These are phyloP conservation scores for Lotmaria passim DNA, from an alignment of 208 protist species.

Conservation along the genomic window DNA sequence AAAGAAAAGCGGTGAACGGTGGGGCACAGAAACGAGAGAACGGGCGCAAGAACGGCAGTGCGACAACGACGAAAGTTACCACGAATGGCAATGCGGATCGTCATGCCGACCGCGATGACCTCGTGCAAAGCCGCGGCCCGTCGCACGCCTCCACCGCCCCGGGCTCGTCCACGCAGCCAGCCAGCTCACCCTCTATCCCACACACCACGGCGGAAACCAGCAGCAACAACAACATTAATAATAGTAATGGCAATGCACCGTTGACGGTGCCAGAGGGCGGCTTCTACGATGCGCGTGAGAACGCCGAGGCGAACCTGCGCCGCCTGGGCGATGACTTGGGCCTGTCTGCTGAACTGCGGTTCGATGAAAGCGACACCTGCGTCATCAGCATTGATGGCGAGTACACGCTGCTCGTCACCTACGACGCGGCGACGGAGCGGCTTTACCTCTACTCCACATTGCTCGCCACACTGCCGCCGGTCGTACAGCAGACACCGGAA, in stretches of 20 bases:
- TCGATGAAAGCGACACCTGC: constrained; percentile 75
- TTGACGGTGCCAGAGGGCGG: constrained; percentile 30
- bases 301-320: constrained; percentile 64
- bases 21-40: not conserved
- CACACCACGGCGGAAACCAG: not conserved
- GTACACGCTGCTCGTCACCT: constrained; percentile 75
- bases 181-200: not conserved
- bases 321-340: constrained; percentile 70
- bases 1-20: not conserved
- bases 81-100: not conserved
- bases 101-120: not conserved
- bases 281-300: constrained; percentile 58
- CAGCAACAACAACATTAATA: not conserved
- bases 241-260: not conserved
- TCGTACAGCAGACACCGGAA: constrained; percentile 14
- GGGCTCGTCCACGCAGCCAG: not conserved
- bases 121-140: constrained; percentile 24
- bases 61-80: not conserved
- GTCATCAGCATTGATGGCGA: constrained; percentile 68
- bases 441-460: constrained; percentile 78
- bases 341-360: constrained; percentile 38
- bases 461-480: constrained; percentile 48
- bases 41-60: not conserved
- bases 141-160: not conserved
- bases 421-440: constrained; percentile 71